Evolutionary conservation across 1,284 basidiomycete genomes (phyloP), one percentile per base, ranked within the genome.

Genomic region (Boletus austroedulis): DNA sequence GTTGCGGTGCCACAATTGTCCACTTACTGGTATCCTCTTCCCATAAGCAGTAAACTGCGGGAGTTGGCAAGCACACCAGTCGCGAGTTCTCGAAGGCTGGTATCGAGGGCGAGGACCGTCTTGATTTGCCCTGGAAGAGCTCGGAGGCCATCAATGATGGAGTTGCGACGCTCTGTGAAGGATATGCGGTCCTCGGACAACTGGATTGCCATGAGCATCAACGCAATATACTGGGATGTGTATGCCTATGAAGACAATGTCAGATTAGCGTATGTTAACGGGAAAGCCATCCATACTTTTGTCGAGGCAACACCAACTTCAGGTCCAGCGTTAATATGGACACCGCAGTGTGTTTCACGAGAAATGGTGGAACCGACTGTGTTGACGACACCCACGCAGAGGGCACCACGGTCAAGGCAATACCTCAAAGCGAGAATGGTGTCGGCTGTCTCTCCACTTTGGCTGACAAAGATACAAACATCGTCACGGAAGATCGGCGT

Each of bases 241-340:
- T 99, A 99, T 4, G 97, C 97, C 89, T 91, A 62, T 36, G 43
- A 43, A 49, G 24, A 10, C n/a, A 24, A 49, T 5, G 9, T 67
- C 34, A 58, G 32, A 46, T 34, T 4, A 11, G 24, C 41, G 14
- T 4, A 24, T 44, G 3, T 29, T 26, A 43, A 21, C 5, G 19
- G 4, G 3, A 10, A 2, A 60, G 5, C 19, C 14, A 12, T 7
- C 28, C 24, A 44, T 52, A 89, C 89, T 87, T 99, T 99, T 64
- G 97, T 99, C n/a, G 95, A 98, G 8, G 97, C 97, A 62, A 99
- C 97, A 84, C 97, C 96, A 63, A 99, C 96, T 80, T 99, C 96
- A 61, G 96, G 96, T 46, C 96, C 96, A 68, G 97, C 96, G 73
- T 99, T 99, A 80, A 99, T 99, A 81, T 99, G 96, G 58, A 99